Conservation (phyloP, 2,329 filamentous ascomycete genomes). For the Raffaelea arxii region DNA sequence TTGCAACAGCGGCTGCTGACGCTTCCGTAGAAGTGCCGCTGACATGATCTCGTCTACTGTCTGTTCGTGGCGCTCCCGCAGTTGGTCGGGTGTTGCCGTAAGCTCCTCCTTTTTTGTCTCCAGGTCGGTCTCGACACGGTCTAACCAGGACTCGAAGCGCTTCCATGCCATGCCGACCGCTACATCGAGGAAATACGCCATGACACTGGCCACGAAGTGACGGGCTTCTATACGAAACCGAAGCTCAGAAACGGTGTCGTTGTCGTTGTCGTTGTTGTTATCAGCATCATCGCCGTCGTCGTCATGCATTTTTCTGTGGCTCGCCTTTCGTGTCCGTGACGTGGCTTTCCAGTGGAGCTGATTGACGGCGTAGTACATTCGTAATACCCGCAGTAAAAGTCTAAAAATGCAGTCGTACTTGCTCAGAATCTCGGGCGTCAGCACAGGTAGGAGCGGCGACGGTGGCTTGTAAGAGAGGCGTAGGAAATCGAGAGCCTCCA, state of each 20-base stretch:
- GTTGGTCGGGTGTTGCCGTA: conserved; percentile 46
- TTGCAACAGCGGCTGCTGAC: conserved; percentile 62
- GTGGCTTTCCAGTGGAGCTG: conserved; percentile 47
- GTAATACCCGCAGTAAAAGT: conserved; percentile 63
- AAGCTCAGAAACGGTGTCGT: conserved; percentile 16
- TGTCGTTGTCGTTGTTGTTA: background rate
- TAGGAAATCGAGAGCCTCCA: conserved; percentile 90
- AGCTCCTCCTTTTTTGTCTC: conserved; percentile 15
- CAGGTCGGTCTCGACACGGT: conserved; percentile 50
- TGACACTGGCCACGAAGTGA: conserved; percentile 65
- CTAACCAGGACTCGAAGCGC: conserved; percentile 56
- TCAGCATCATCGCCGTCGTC: background rate
- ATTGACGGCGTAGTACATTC: conserved; percentile 69
- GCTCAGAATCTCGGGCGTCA: conserved; percentile 59
- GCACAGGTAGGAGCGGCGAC: conserved; percentile 57
- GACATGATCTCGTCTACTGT: conserved; percentile 68
- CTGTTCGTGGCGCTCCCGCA: conserved; percentile 62
- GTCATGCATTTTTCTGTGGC: background rate
- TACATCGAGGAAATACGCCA: conserved; percentile 70
- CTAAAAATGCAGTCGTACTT: conserved; percentile 85
- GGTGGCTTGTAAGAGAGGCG: conserved; percentile 77
- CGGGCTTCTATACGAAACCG: conserved; percentile 68
- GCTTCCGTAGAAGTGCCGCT: conserved; percentile 61
- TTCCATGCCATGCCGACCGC: conserved; percentile 68
- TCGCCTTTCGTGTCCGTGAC: conserved; percentile 3